These are phyloP conservation scores for Phytophthora podocarpi DNA, from an alignment of 352 stramenopile species.

Conservation along the genomic window DNA sequence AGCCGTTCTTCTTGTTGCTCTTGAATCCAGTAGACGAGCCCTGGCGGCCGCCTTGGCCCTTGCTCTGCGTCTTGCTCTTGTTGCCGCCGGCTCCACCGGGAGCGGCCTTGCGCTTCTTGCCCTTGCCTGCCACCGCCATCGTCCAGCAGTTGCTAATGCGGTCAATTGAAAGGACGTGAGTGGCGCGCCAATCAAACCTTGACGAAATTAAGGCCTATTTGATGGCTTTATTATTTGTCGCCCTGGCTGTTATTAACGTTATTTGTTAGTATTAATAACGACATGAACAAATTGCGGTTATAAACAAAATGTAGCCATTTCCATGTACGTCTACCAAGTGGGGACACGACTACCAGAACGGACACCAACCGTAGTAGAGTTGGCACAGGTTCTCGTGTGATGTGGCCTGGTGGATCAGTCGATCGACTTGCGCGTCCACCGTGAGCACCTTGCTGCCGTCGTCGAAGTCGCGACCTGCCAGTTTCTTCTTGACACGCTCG, in stretches of 20 bases:
- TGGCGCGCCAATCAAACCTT: constrained; percentile 21
- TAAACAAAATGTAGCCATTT: constrained; percentile 14
- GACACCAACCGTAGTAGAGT: constrained; percentile 99
- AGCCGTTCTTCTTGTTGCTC: constrained; percentile 39
- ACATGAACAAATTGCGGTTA: constrained; percentile 5
- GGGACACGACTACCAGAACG: constrained; percentile 79
- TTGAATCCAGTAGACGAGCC: neutral
- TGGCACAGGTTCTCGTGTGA: constrained; percentile 99
- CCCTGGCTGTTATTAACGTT: neutral
- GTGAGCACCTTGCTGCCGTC: constrained; percentile 79
- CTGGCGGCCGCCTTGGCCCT: constrained; percentile 9
- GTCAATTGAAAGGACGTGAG: constrained; percentile 12
- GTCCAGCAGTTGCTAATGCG: constrained; percentile 17
- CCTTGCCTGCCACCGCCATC: constrained; percentile 36
- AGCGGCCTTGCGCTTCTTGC: constrained; percentile 52
- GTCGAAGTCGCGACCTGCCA: constrained; percentile 98
- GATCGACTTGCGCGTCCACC: constrained; percentile 95
- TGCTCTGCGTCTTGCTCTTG: constrained; percentile 46
- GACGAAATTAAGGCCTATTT: neutral
- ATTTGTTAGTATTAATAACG: too few relatives aligned
- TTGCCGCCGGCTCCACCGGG: too few relatives aligned
- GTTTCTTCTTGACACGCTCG: constrained; percentile 98
- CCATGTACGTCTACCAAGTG: neutral
- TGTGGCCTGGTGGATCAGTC: constrained; percentile 98
- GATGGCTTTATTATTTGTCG: neutral